Percentiles rank a stretch among this genome's conserved stretches.
These are phyloP conservation scores for Fusarium vanettenii DNA, from an alignment of 2,329 filamentous ascomycete species.

Conservation along the genomic window DNA sequence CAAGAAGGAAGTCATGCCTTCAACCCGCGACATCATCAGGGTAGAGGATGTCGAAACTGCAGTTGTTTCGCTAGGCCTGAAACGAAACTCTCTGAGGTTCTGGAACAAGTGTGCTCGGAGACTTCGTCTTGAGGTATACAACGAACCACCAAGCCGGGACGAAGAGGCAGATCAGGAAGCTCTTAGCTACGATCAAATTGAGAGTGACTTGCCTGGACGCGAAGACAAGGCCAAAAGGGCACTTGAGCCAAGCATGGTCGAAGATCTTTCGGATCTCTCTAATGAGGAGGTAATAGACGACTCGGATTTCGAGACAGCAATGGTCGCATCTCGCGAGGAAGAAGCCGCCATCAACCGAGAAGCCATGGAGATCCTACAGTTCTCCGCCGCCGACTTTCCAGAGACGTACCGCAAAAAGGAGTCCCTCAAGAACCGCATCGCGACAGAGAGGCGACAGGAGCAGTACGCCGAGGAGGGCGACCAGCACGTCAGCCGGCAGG, in stretches of 20 bases:
- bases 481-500: constrained; percentile 51
- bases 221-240: constrained; percentile 19
- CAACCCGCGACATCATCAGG: constrained; percentile 50
- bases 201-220: constrained; percentile 13
- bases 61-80: constrained; percentile 58
- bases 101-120: constrained; percentile 63
- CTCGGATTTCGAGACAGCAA: constrained; percentile 28
- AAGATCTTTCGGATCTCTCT: neutral
- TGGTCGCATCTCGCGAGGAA: constrained; percentile 40
- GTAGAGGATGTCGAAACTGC: constrained; percentile 63
- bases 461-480: constrained; percentile 58
- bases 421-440: constrained; percentile 53
- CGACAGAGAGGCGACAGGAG: constrained; percentile 56
- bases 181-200: constrained; percentile 34
- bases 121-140: constrained; percentile 60
- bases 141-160: constrained; percentile 45
- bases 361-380: constrained; percentile 55
- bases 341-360: constrained; percentile 50
- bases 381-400: constrained; percentile 55
- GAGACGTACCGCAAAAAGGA: constrained; percentile 50
- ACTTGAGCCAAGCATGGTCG: neutral
- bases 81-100: constrained; percentile 51
- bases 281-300: constrained; percentile 26
- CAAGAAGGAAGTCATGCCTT: constrained; percentile 48
- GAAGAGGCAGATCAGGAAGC: constrained; percentile 38